These are phyloP conservation scores for Graphilbum sp. DNA, from an alignment of 2,329 filamentous ascomycete species.

Conservation along the genomic window DNA sequence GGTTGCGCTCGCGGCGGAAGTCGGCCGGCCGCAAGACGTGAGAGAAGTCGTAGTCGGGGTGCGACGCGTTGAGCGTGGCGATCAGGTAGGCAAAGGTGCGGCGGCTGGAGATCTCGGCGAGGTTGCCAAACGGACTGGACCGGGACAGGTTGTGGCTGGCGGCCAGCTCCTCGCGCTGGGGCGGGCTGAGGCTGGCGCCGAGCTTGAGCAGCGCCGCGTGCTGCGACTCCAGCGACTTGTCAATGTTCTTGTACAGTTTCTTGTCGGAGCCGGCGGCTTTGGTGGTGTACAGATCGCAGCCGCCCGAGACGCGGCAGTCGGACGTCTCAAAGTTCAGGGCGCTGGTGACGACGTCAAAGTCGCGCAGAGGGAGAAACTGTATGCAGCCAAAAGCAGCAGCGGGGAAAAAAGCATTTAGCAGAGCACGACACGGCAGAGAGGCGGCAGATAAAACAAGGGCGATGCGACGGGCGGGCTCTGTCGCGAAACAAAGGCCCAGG, in stretches of 20 bases:
- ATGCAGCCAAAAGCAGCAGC: neutral
- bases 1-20: slow-evolving; percentile 69
- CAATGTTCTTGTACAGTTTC: slow-evolving; percentile 93
- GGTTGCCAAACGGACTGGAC: slow-evolving; percentile 78
- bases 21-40: slow-evolving; percentile 78
- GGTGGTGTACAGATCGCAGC: slow-evolving; percentile 93
- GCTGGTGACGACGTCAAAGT: slow-evolving; percentile 82
- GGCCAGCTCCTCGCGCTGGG: slow-evolving; percentile 55
- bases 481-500: too few relatives aligned
- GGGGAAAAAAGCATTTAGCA: too few relatives aligned
- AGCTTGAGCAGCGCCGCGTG: slow-evolving; percentile 78
- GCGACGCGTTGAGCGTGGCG: slow-evolving; percentile 87
- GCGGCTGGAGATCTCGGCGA: slow-evolving; percentile 76
- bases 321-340: slow-evolving; percentile 91
- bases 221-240: slow-evolving; percentile 77
- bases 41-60: slow-evolving; percentile 95
- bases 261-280: slow-evolving; percentile 92
- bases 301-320: slow-evolving; percentile 81
- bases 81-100: slow-evolving; percentile 93
- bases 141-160: slow-evolving; percentile 59
- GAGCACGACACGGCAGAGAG: too few relatives aligned
- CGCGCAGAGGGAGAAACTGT: slow-evolving; percentile 79
- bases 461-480: too few relatives aligned
- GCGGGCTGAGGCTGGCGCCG: slow-evolving; percentile 74
- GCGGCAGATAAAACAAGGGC: too few relatives aligned